Evolutionary conservation across 2,329 filamentous ascomycete genomes (phyloP), one percentile per base, ranked within the genome.

Genomic region (Aspergillus latus): DNA sequence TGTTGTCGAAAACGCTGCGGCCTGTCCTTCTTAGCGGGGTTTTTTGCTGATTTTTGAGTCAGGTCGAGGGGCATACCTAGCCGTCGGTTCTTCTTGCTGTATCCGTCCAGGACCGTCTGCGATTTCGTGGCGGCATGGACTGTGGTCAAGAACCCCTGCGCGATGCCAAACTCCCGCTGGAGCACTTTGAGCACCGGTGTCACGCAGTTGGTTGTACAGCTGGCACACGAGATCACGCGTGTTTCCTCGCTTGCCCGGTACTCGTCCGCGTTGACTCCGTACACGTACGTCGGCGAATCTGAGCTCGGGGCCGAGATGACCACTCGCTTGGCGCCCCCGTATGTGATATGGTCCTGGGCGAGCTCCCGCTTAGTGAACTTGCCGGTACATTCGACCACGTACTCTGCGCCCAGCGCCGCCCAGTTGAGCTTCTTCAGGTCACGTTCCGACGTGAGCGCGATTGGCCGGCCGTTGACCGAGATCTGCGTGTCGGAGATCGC

Each of bases 1-100:
- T 96, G 84, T 96, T 96, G 82, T 93, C 88, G 73, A 92, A 92
- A 79, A 92, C 91, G 69, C 88, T 90, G 80, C 92, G 92, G 76
- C 91, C 92, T 67, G 39, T 16, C 13, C n/a, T 7, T 13, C 40
- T 51, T n/a, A 52, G 54, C 28, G 7, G 10, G 21, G 8, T 32
- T 10, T 10, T 2, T 6, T 39, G 36, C 13, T 3, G 36, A 7
- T 15, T n/a, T 9, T 39, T 13, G 16, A 7, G n/a, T 43, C n/a
- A 9, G 1, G 28, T 8, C 13, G 32, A 5, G 46, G 40, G 4
- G 30, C 52, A 56, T 60, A 63, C 68, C 68, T 9, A 70, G 56
- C 30, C 69, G 67, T 26, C 62, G 62, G 54, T 70, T 70, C 63
- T 69, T 70, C 63, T 69, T 68, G 59, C 68, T 71, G 48, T 71